Conservation (phyloP, 176 grass and related monocot genomes). For the Zizania latifolia region DNA sequence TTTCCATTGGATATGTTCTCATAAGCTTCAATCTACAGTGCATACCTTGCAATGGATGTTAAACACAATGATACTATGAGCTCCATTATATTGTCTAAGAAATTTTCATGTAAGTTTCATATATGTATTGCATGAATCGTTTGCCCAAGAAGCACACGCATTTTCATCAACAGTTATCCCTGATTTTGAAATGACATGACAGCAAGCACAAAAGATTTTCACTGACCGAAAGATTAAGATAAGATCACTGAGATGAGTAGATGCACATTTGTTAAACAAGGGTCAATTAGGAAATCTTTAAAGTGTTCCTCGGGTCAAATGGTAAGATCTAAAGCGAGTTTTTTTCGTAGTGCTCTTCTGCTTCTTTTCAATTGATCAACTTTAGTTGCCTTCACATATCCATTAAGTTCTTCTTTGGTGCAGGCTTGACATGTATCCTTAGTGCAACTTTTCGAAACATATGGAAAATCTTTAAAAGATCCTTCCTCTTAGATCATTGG, state of each 20-base stretch:
- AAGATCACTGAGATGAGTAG: neutral
- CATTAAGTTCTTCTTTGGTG: slow-evolving; percentile 6
- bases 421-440: neutral
- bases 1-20: neutral
- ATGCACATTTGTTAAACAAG: neutral
- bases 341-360: neutral
- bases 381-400: neutral
- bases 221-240: neutral
- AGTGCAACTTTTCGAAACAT: neutral
- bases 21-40: neutral
- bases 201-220: too few species aligned
- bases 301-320: slow-evolving; percentile 11
- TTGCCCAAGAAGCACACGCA: too few species aligned
- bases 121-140: too few species aligned
- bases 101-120: too few species aligned
- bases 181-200: too few species aligned
- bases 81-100: too few species aligned
- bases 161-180: too few species aligned
- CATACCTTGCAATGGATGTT: neutral
- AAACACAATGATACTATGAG: neutral
- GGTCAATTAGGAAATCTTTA: slow-evolving; percentile 3
- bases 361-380: neutral
- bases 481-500: neutral
- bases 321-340: slow-evolving; percentile 16
- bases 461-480: neutral